Evolutionary conservation across 768 basidiomycete genomes (phyloP).

Genomic region (Lactarius akahatsu): DNA sequence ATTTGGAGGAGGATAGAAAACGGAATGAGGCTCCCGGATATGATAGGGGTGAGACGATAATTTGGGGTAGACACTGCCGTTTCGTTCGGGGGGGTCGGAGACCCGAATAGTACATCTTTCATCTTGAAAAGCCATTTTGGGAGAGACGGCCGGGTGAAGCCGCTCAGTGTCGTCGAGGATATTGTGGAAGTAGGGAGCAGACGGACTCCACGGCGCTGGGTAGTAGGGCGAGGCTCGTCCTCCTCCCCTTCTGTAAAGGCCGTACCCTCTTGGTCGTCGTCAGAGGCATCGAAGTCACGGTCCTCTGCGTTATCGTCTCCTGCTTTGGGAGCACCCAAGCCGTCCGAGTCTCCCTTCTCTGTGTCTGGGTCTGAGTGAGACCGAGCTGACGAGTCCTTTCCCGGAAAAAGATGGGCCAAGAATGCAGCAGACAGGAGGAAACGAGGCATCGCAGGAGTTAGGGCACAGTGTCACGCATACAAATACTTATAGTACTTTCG

Average conservation of each 20-base stretch:
- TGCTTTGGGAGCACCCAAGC: not conserved
- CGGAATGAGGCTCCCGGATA: slow-evolving; percentile 67
- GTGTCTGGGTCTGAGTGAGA: not conserved
- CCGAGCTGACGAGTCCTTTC: not conserved
- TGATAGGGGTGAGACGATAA: slow-evolving; percentile 62
- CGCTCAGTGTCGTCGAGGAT: not conserved
- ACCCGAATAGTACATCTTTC: slow-evolving; percentile 30
- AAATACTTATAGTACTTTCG: slow-evolving; percentile 2
- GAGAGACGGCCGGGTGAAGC: slow-evolving; percentile 15
- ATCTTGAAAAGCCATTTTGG: slow-evolving; percentile 25
- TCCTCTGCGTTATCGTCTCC: not conserved
- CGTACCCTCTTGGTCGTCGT: not conserved
- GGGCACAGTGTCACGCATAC: not conserved
- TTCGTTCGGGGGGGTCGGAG: slow-evolving; percentile 25
- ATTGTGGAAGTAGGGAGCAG: not conserved
- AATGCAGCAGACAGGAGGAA: not conserved
- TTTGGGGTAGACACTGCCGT: slow-evolving; percentile 43
- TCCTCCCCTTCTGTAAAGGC: not conserved
- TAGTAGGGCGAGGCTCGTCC: not conserved
- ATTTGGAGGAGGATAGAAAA: slow-evolving; percentile 83
- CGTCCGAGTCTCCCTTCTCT: slow-evolving; percentile 2
- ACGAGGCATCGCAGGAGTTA: slow-evolving; percentile 9
- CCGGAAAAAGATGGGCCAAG: not conserved
- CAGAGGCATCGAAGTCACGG: slow-evolving; percentile 2
- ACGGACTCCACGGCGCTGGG: slow-evolving; percentile 5